Conservation (phyloP, 1,284 basidiomycete species). For the Sanghuangporus sanghuang region DNA sequence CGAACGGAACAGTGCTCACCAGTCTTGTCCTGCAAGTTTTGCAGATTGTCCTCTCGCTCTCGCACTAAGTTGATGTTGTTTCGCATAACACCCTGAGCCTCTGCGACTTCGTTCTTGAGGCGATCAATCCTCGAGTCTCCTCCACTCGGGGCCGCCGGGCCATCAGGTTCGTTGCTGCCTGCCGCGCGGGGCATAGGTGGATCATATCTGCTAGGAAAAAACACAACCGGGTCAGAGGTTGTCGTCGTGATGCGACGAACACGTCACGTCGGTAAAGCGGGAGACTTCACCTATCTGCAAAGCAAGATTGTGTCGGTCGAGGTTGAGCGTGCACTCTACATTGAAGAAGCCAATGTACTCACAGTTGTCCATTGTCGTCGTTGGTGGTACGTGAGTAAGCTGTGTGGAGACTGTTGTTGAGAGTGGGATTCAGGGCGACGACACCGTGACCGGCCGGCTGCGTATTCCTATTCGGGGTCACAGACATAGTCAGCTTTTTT, state of each 20-base stretch:
- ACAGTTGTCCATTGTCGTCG: slow-evolving; percentile 6
- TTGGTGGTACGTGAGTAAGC: background rate
- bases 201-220: slow-evolving; percentile 14
- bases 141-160: background rate
- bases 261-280: background rate
- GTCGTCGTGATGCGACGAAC: background rate
- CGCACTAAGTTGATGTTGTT: slow-evolving; percentile 14
- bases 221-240: background rate
- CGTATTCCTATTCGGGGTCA: background rate
- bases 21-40: slow-evolving; percentile 13
- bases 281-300: slow-evolving; percentile 6
- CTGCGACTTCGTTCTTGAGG: slow-evolving; percentile 6
- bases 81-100: slow-evolving; percentile 13
- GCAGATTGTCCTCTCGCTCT: slow-evolving; percentile 13
- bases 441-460: background rate
- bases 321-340: background rate
- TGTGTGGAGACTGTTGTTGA: slow-evolving; percentile 1
- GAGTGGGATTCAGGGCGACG: background rate
- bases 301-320: background rate
- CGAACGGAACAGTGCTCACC: slow-evolving; percentile 4
- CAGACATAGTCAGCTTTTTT: background rate
- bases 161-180: slow-evolving; percentile 4
- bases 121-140: slow-evolving; percentile 13
- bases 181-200: slow-evolving; percentile 11
- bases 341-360: background rate